Evolutionary conservation across 1,284 basidiomycete genomes (phyloP).

Genomic region (Naganishia albida): DNA sequence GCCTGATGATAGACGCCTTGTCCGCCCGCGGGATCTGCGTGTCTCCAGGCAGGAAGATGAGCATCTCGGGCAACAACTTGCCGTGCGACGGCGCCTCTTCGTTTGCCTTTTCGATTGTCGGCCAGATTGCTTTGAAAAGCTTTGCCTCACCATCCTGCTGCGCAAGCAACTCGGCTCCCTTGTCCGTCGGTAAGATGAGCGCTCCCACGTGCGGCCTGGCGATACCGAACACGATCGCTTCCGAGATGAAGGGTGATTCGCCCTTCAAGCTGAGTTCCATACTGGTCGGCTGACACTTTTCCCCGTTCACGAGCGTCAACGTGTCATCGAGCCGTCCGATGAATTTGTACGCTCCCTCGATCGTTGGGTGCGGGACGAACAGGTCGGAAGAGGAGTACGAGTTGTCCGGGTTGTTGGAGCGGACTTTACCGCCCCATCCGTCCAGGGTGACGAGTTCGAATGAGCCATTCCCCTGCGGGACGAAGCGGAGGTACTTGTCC

Average conservation of each 20-base stretch:
- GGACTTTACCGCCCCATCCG: slow-evolving; percentile 62
- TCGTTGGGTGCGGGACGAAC: slow-evolving; percentile 58
- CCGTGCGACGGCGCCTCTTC: slow-evolving; percentile 58
- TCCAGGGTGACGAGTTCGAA: slow-evolving; percentile 62
- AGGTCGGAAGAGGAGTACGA: slow-evolving; percentile 65
- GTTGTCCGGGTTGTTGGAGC: slow-evolving; percentile 61
- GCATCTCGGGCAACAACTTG: slow-evolving; percentile 56
- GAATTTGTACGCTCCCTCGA: slow-evolving; percentile 59
- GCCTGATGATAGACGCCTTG: slow-evolving; percentile 57
- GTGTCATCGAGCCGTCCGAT: slow-evolving; percentile 66
- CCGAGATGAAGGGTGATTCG: slow-evolving; percentile 55
- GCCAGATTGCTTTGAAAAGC: slow-evolving; percentile 55
- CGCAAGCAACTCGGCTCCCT: slow-evolving; percentile 49
- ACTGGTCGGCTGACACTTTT: slow-evolving; percentile 63
- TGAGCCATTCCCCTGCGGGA: slow-evolving; percentile 56
- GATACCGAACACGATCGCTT: slow-evolving; percentile 64
- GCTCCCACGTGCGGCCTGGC: slow-evolving; percentile 61
- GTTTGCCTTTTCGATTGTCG: slow-evolving; percentile 57
- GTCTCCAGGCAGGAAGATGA: slow-evolving; percentile 55
- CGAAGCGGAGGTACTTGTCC: slow-evolving; percentile 57
- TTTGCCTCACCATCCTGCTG: slow-evolving; percentile 42
- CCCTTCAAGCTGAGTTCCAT: slow-evolving; percentile 49
- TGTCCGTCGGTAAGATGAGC: slow-evolving; percentile 61
- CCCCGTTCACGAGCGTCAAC: slow-evolving; percentile 55
- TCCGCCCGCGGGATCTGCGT: slow-evolving; percentile 57